A percentile compares a stretch with the other conserved stretches of the same genome.
phyloP scores from a whole-genome alignment of 768 basidiomycete species.

The Exidia glandulosa region DNA sequence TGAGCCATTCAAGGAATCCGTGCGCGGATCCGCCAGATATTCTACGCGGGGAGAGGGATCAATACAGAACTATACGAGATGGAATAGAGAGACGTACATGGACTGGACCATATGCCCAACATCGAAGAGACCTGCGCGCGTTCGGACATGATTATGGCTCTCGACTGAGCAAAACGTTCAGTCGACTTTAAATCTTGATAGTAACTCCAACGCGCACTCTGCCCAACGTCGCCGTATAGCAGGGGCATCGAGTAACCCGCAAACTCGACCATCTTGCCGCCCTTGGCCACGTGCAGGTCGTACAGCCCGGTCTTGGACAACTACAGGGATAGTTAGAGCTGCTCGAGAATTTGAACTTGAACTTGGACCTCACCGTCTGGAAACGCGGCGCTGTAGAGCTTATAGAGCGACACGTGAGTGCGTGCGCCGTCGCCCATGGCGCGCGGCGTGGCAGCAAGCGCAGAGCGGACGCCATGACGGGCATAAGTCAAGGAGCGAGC shows the following conservation, averaged over 20 bases:
- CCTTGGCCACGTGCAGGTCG: constrained; percentile 75
- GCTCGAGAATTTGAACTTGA: too few species aligned
- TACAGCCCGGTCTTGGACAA: constrained; percentile 65
- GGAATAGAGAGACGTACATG: constrained; percentile 58
- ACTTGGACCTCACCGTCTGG: too few species aligned
- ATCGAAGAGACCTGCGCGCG: constrained; percentile 80
- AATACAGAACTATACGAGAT: background rate
- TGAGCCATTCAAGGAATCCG: constrained; percentile 79
- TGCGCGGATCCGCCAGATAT: constrained; percentile 73
- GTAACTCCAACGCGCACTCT: constrained; percentile 37
- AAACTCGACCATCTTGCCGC: constrained; percentile 92
- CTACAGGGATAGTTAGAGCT: too few species aligned
- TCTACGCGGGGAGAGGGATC: constrained; percentile 35
- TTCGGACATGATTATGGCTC: constrained; percentile 83
- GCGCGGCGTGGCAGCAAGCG: too few species aligned
- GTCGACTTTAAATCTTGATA: constrained; percentile 4
- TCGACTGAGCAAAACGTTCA: constrained; percentile 41
- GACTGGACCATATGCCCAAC: constrained; percentile 98
- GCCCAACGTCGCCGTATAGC: constrained; percentile 69
- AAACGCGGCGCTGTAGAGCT: too few species aligned
- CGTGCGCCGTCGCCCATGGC: too few species aligned
- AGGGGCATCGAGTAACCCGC: constrained; percentile 95
- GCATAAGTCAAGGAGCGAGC: too few species aligned
- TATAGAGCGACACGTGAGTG: too few species aligned
- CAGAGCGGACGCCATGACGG: too few species aligned